Percentiles rank a stretch among this genome's conserved stretches.
Conservation (phyloP, 108 stramenopile genomes). For the Cyclotella cryptica region DNA sequence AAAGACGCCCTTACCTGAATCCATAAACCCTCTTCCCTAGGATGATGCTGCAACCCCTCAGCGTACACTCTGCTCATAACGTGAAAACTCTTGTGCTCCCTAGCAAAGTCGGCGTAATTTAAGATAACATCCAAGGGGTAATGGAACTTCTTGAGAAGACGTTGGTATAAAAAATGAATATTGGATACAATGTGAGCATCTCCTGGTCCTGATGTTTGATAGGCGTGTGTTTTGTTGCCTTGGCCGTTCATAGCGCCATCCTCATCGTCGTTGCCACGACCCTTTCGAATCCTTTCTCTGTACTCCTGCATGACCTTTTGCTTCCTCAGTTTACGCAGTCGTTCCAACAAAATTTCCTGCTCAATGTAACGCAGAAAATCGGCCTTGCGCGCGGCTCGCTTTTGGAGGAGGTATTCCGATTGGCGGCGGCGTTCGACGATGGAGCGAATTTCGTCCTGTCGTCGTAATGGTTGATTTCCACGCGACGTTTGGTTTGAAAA, state of each 20-base stretch:
- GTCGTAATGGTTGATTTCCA: background rate
- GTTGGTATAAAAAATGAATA: slow-evolving; percentile 80
- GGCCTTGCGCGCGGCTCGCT: slow-evolving; percentile 38
- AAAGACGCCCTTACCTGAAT: slow-evolving; percentile 35
- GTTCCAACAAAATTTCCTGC: slow-evolving; percentile 72
- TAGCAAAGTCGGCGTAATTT: slow-evolving; percentile 79
- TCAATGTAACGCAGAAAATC: slow-evolving; percentile 87
- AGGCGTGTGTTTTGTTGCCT: slow-evolving; percentile 43
- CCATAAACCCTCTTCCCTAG: slow-evolving; percentile 81
- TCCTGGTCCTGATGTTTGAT: slow-evolving; percentile 60
- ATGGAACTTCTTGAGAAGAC: slow-evolving; percentile 80
- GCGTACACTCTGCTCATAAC: slow-evolving; percentile 72
- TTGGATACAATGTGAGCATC: slow-evolving; percentile 82
- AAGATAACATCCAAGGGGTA: slow-evolving; percentile 68
- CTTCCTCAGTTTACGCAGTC: slow-evolving; percentile 68
- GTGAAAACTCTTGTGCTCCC: slow-evolving; percentile 55
- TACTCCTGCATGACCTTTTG: slow-evolving; percentile 54
- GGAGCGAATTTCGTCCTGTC: slow-evolving; percentile 65
- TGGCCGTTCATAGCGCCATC: slow-evolving; percentile 19
- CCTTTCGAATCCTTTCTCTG: slow-evolving; percentile 30
- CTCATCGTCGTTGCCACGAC: slow-evolving; percentile 31
- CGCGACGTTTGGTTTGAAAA: background rate
- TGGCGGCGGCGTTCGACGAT: slow-evolving; percentile 86
- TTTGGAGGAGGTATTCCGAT: slow-evolving; percentile 74
- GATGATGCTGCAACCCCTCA: slow-evolving; percentile 82